These are phyloP conservation scores for Penicillium sp. DNA, from an alignment of 2,329 filamentous ascomycete species.

Conservation along the genomic window DNA sequence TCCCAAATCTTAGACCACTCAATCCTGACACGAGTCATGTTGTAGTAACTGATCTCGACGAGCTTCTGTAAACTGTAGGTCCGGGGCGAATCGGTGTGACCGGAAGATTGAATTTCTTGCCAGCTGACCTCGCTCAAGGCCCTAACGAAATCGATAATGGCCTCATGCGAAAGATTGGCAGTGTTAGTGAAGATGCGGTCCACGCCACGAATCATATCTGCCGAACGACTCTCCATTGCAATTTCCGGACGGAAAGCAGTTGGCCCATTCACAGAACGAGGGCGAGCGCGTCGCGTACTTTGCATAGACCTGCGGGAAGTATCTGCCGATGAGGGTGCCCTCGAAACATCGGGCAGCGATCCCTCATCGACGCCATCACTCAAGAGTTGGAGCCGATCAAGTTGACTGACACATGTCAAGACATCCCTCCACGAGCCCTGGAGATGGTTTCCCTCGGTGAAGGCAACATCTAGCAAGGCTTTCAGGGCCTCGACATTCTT, in stretches of 20 bases:
- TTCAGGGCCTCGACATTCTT: slow-evolving; percentile 96
- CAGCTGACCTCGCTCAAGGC: slow-evolving; percentile 93
- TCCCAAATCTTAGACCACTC: slow-evolving; percentile 98
- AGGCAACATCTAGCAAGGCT: slow-evolving; percentile 79
- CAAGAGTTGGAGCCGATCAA: slow-evolving; percentile 89
- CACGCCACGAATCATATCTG: slow-evolving; percentile 84
- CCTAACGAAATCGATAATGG: slow-evolving; percentile 88
- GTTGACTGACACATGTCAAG: slow-evolving; percentile 85
- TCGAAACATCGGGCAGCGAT: slow-evolving; percentile 81
- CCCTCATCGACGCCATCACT: slow-evolving; percentile 91
- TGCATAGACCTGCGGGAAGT: slow-evolving; percentile 60
- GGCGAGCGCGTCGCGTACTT: slow-evolving; percentile 41
- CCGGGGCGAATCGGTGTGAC: slow-evolving; percentile 85
- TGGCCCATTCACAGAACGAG: slow-evolving; percentile 39
- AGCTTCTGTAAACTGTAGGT: slow-evolving; percentile 97
- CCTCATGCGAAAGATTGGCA: slow-evolving; percentile 81
- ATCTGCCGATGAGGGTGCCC: slow-evolving; percentile 56
- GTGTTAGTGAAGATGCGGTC: slow-evolving; percentile 97
- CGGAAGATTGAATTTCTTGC: slow-evolving; percentile 97
- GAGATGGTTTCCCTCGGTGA: slow-evolving; percentile 82
- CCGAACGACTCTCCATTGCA: slow-evolving; percentile 81
- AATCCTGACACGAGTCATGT: slow-evolving; percentile 96
- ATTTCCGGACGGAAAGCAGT: slow-evolving; percentile 65
- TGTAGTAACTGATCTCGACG: slow-evolving; percentile 98
- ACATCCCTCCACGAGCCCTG: slow-evolving; percentile 92